A percentile compares a stretch with the other conserved stretches of the same genome.
Evolutionary conservation across 805 yeast species (phyloP).

Genomic region (Cyberlindnera japonica): DNA sequence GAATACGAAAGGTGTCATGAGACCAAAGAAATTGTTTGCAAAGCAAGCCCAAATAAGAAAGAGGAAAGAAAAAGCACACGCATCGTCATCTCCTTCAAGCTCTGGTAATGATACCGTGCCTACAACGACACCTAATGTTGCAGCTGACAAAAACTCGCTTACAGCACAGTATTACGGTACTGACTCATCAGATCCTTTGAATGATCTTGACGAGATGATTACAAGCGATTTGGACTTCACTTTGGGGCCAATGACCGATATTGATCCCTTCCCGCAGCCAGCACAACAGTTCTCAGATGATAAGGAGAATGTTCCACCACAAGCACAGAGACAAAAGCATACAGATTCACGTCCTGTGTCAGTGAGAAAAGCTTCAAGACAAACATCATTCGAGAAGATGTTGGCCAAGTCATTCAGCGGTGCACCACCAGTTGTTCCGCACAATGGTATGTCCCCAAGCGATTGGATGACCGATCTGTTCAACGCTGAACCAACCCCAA

Average conservation of each 20-base stretch:
- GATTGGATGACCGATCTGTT: slow-evolving; percentile 28
- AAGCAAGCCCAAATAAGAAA: slow-evolving; percentile 11
- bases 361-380: slow-evolving; percentile 24
- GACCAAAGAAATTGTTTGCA: slow-evolving; percentile 21
- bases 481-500: slow-evolving; percentile 26
- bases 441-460: slow-evolving; percentile 20
- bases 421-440: slow-evolving; percentile 15
- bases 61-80: slow-evolving; percentile 4
- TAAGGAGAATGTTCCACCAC: slow-evolving; percentile 10
- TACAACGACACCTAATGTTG: slow-evolving; percentile 17
- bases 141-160: slow-evolving; percentile 2
- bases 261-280: slow-evolving; percentile 28
- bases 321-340: neutral
- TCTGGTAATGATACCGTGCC: slow-evolving; percentile 22
- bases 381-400: slow-evolving; percentile 38
- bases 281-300: slow-evolving; percentile 7
- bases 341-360: slow-evolving; percentile 12
- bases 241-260: slow-evolving; percentile 29
- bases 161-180: slow-evolving; percentile 13
- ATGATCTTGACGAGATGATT: slow-evolving; percentile 35
- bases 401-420: slow-evolving; percentile 36
- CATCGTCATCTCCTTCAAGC: slow-evolving; percentile 22
- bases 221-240: slow-evolving; percentile 29
- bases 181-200: slow-evolving; percentile 31
- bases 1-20: slow-evolving; percentile 24